Conservation (phyloP, 345 rosid species). For the Viola odorata region DNA sequence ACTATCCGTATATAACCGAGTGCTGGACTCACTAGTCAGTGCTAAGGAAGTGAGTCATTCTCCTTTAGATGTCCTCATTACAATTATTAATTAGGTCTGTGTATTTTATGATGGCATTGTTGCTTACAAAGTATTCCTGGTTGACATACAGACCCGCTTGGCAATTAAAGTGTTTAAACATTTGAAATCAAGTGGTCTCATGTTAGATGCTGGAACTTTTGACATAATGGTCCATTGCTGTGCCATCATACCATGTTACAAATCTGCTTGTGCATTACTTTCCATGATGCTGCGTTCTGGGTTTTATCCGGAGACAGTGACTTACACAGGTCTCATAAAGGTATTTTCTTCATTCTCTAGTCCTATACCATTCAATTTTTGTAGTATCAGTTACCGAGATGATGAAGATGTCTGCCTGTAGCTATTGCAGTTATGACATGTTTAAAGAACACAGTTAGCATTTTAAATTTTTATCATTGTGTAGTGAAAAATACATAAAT, state of each 20-base stretch:
- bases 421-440: too few species aligned
- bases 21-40: conserved; percentile 55
- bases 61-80: conserved; percentile 7
- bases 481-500: too few species aligned
- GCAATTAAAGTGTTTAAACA: conserved; percentile 54
- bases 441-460: too few species aligned
- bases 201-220: conserved; percentile 48
- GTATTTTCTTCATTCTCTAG: conserved; percentile 21
- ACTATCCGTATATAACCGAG: conserved; percentile 46
- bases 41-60: conserved; percentile 52
- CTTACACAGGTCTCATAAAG: conserved; percentile 60
- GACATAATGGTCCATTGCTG: conserved; percentile 70
- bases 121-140: conserved; percentile 13
- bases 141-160: conserved; percentile 41
- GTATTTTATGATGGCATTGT: conserved; percentile 5
- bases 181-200: conserved; percentile 42
- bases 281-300: conserved; percentile 82
- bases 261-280: conserved; percentile 53
- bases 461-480: too few species aligned
- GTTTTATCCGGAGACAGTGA: conserved; percentile 33
- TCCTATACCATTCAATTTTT: neutral
- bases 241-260: conserved; percentile 37
- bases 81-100: conserved; percentile 10
- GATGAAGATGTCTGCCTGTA: too few species aligned
- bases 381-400: too few species aligned